Conservation (phyloP, 768 basidiomycete genomes). For the Podaxis rugospora region DNA sequence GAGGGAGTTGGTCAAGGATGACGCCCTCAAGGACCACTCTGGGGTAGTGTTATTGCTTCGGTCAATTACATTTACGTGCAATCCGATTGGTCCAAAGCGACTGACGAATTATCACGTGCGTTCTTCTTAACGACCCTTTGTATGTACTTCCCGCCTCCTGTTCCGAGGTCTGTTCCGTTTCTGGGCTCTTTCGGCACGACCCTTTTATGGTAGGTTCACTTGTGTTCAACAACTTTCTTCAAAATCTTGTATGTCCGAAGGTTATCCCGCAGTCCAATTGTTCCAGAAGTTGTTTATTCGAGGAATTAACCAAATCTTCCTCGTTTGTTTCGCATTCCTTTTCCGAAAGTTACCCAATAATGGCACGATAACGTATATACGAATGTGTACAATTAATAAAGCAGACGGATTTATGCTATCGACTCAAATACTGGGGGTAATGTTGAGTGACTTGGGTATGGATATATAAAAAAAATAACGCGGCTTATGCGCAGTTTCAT, state of each 20-base stretch:
- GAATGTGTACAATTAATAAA: not conserved
- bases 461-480: not conserved
- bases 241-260: no score
- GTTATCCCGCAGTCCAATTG: no score
- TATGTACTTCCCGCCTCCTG: not conserved
- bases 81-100: constrained; percentile 7
- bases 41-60: not conserved
- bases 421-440: no score
- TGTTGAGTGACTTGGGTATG: not conserved
- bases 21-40: not conserved
- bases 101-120: not conserved
- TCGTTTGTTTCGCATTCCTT: no score
- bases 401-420: not conserved
- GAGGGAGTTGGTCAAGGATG: not conserved
- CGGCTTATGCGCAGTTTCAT: not conserved
- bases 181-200: no score
- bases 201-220: no score
- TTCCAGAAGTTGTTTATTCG: no score
- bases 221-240: no score
- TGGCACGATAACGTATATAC: not conserved
- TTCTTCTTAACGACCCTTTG: not conserved
- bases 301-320: no score
- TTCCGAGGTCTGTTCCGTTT: not conserved
- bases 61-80: not conserved
- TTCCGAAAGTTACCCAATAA: no score